Conservation (phyloP, 495 filamentous ascomycete genomes). For the Hyaloscypha variabilis region DNA sequence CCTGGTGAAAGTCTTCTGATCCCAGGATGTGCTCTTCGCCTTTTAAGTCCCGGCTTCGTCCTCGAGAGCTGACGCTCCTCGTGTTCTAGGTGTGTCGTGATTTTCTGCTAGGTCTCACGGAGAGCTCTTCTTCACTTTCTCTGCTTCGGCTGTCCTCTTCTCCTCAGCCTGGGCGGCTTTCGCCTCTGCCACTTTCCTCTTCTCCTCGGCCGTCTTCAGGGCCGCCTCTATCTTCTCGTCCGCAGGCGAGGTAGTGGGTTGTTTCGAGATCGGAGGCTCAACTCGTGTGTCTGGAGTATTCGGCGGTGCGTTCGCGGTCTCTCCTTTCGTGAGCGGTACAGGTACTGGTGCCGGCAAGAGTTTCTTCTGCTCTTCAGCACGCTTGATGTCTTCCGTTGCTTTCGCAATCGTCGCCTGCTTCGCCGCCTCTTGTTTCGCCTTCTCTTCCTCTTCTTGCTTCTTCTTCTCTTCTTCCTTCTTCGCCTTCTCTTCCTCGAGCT, state of each 20-base stretch:
- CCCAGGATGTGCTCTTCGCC: no score
- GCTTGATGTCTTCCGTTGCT: slow-evolving; percentile 21
- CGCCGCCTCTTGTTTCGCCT: slow-evolving; percentile 18
- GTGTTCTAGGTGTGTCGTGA: no score
- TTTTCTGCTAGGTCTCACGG: no score
- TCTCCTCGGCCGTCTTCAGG: slow-evolving; percentile 28
- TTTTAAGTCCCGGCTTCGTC: no score
- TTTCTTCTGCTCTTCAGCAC: slow-evolving; percentile 1
- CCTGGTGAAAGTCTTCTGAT: no score
- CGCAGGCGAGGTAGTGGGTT: no score
- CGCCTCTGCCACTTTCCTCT: slow-evolving; percentile 17
- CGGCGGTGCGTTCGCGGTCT: not conserved
- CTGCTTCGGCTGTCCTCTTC: slow-evolving; percentile 6
- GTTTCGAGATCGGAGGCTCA: slow-evolving; percentile 38
- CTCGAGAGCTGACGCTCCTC: no score
- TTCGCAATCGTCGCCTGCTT: slow-evolving; percentile 19
- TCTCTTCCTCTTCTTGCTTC: slow-evolving; percentile 2
- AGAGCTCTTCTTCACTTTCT: not conserved
- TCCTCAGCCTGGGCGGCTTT: slow-evolving; percentile 20
- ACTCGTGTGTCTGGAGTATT: slow-evolving; percentile 2
- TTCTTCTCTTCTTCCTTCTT: slow-evolving; percentile 12
- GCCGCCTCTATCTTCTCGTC: slow-evolving; percentile 35
- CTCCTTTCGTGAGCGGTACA: not conserved
- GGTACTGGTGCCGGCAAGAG: not conserved
- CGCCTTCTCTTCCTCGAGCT: slow-evolving; percentile 6